Percentiles rank a stretch among this genome's conserved stretches.
Conservation (phyloP, 306 rosid genomes). For the Notholithocarpus densiflorus region DNA sequence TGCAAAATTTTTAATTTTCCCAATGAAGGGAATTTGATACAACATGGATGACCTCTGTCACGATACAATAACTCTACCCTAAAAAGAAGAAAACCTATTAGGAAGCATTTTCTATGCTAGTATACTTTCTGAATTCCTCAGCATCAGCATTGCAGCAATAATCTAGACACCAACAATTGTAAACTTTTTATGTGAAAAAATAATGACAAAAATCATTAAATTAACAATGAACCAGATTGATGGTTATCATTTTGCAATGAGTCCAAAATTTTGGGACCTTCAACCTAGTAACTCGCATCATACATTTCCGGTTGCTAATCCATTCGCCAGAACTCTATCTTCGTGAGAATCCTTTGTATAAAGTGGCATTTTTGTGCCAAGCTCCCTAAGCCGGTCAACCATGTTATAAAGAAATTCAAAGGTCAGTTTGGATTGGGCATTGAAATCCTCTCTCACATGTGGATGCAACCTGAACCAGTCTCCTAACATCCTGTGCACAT, state of each 20-base stretch:
- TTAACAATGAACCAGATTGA: slow-evolving; percentile 7
- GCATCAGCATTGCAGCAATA: not conserved
- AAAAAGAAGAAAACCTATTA: not conserved
- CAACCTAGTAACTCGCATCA: slow-evolving; percentile 12
- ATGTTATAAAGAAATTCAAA: slow-evolving; percentile 79
- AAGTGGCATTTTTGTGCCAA: slow-evolving; percentile 79
- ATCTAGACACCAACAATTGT: not conserved
- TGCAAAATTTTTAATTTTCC: not conserved
- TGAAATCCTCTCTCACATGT: slow-evolving; percentile 78
- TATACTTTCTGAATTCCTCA: not conserved
- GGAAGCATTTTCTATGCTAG: not conserved
- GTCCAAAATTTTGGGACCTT: slow-evolving; percentile 16
- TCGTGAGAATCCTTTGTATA: slow-evolving; percentile 33
- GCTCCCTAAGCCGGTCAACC: slow-evolving; percentile 64
- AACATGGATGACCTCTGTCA: not conserved
- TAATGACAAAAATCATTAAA: not conserved
- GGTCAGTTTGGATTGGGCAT: slow-evolving; percentile 67
- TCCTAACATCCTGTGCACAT: slow-evolving; percentile 87
- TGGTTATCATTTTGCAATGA: not conserved
- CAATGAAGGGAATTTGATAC: not conserved
- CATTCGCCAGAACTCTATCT: slow-evolving; percentile 16
- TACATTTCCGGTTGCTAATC: slow-evolving; percentile 5
- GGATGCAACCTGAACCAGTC: slow-evolving; percentile 95
- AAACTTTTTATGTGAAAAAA: not conserved
- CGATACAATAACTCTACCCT: not conserved